Conservation (phyloP, 768 basidiomycete genomes). For the Trametes coccinea region DNA sequence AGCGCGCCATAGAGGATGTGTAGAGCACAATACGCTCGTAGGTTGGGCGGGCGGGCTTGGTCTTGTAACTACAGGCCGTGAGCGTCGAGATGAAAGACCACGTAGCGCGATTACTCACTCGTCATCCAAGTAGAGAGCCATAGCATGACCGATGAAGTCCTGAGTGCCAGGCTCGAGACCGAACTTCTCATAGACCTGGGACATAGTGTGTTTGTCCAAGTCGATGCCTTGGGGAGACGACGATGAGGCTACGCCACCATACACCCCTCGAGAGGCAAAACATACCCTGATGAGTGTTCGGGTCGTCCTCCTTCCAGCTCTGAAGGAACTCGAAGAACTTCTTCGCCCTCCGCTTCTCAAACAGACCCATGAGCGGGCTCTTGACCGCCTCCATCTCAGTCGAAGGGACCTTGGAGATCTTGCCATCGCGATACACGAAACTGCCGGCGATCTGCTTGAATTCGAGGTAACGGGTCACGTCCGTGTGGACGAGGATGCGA, state of each 20-base stretch:
- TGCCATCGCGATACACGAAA: slow-evolving; percentile 96
- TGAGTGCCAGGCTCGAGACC: slow-evolving; percentile 96
- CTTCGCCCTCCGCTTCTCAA: slow-evolving; percentile 97
- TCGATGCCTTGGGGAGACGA: slow-evolving; percentile 60
- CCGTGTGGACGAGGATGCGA: slow-evolving; percentile 97
- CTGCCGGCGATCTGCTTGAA: slow-evolving; percentile 99
- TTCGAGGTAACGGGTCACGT: slow-evolving; percentile 97
- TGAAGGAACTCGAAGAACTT: slow-evolving; percentile 99
- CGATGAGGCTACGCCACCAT: not conserved
- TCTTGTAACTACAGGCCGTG: slow-evolving; percentile 71
- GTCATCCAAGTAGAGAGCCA: slow-evolving; percentile 98
- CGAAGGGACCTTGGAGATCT: slow-evolving; percentile 95
- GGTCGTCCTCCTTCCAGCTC: slow-evolving; percentile 92
- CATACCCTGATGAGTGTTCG: slow-evolving; percentile 93
- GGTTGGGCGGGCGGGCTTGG: slow-evolving; percentile 83
- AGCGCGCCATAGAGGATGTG: slow-evolving; percentile 97
- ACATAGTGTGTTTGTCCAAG: slow-evolving; percentile 91
- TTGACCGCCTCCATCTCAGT: slow-evolving; percentile 96
- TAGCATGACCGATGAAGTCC: slow-evolving; percentile 98
- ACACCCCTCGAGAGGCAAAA: not conserved
- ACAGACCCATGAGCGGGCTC: slow-evolving; percentile 97
- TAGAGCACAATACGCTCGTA: slow-evolving; percentile 97
- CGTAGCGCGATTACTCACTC: slow-evolving; percentile 60
- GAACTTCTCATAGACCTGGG: slow-evolving; percentile 93
- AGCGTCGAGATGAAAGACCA: not conserved